phyloP scores from a whole-genome alignment of 2,329 filamentous ascomycete genomes.

The Microcyclosporella mali region DNA sequence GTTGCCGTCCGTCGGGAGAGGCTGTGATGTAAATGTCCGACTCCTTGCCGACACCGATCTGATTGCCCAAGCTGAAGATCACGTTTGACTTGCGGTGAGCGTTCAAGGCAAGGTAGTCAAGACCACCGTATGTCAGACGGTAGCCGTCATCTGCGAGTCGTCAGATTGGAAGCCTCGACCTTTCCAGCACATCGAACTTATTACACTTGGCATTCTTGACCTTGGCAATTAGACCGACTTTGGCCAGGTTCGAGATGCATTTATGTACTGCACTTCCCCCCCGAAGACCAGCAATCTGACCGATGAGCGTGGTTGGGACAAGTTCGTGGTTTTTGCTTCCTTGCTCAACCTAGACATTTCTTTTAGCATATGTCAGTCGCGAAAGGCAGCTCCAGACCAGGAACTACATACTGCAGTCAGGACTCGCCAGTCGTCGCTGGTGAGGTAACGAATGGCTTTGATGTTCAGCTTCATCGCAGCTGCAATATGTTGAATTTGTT shows the following conservation, averaged over 20 bases:
- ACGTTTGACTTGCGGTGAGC: slow-evolving; percentile 72
- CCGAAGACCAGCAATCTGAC: slow-evolving; percentile 72
- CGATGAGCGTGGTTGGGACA: slow-evolving; percentile 84
- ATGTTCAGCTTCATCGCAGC: slow-evolving; percentile 85
- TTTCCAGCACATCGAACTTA: no score
- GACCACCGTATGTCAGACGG: slow-evolving; percentile 88
- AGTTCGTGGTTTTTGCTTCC: slow-evolving; percentile 96
- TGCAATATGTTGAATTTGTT: slow-evolving; percentile 17
- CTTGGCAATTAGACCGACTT: slow-evolving; percentile 82
- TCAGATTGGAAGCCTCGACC: no score
- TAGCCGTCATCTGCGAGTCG: slow-evolving; percentile 70
- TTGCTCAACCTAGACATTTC: slow-evolving; percentile 65
- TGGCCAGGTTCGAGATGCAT: slow-evolving; percentile 84
- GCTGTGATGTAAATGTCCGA: slow-evolving; percentile 95
- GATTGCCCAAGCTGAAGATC: slow-evolving; percentile 87
- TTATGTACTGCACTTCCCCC: slow-evolving; percentile 70
- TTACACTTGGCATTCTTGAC: slow-evolving; percentile 91
- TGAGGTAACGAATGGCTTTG: slow-evolving; percentile 85
- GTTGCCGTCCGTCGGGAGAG: slow-evolving; percentile 66
- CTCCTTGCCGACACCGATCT: slow-evolving; percentile 95
- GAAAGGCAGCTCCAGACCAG: slow-evolving; percentile 4
- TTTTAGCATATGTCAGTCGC: slow-evolving; percentile 15
- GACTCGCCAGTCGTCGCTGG: slow-evolving; percentile 88
- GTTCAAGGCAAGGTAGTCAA: slow-evolving; percentile 96
- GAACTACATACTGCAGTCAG: slow-evolving; percentile 69